phyloP scores from a whole-genome alignment of 345 rosid species.

The Adansonia digitata region DNA sequence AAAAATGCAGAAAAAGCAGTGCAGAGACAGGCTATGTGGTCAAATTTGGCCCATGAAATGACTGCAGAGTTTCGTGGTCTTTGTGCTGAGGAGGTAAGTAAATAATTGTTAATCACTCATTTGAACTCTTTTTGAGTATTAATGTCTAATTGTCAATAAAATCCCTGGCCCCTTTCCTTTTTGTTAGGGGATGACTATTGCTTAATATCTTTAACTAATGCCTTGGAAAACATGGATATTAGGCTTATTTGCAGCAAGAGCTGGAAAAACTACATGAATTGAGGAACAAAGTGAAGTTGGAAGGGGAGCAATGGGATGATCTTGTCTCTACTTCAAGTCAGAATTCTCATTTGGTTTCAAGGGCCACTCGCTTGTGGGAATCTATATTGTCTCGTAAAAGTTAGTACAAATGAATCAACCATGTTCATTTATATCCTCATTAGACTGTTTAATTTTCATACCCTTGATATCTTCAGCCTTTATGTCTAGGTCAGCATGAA shows the following conservation, averaged over 20 bases:
- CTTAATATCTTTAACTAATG: constrained; percentile 7
- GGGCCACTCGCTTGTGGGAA: constrained; percentile 91
- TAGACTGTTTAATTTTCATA: neutral
- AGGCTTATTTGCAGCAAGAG: constrained; percentile 99
- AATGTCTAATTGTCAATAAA: neutral
- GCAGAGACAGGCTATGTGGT: constrained; percentile 98
- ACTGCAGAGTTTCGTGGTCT: constrained; percentile 99
- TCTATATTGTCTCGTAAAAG: constrained; percentile 91
- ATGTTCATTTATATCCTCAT: neutral
- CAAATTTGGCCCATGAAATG: constrained; percentile 98
- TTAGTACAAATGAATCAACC: constrained; percentile 21
- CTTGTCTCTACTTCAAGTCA: constrained; percentile 93
- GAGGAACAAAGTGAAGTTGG: constrained; percentile 95
- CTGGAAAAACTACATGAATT: constrained; percentile 89
- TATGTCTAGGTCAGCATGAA: constrained; percentile 82
- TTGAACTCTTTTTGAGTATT: neutral
- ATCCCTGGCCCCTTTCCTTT: neutral
- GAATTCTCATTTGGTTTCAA: constrained; percentile 92
- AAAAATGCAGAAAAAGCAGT: constrained; percentile 93
- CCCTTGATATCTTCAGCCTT: neutral
- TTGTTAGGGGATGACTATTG: neutral
- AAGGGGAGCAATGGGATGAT: constrained; percentile 98
- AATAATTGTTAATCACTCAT: constrained; percentile 4
- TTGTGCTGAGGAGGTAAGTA: constrained; percentile 95
- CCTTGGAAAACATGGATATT: constrained; percentile 30